phyloP scores from a whole-genome alignment of 495 filamentous ascomycete genomes.

The Aspergillus baeticus region DNA sequence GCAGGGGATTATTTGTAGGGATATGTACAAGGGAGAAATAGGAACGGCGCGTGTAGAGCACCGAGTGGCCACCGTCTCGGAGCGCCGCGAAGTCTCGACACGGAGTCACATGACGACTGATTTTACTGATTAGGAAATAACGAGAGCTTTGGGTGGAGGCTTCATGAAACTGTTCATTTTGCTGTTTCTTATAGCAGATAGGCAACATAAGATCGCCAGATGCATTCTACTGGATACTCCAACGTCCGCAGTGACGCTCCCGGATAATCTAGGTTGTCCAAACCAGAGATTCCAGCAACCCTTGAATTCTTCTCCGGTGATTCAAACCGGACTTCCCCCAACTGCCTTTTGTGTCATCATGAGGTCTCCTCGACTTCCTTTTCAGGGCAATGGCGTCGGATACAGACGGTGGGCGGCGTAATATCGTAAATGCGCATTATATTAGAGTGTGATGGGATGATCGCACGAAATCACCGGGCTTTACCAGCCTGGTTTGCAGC shows the following conservation, averaged over 20 bases:
- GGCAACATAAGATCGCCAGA: too few relatives aligned
- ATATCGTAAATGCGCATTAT: slow-evolving; percentile 22
- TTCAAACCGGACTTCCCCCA: slow-evolving; percentile 1
- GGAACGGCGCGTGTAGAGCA: background rate
- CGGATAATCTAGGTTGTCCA: background rate
- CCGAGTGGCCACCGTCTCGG: slow-evolving; percentile 3
- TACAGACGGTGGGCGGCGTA: slow-evolving; percentile 18
- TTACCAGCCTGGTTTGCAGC: slow-evolving; percentile 54
- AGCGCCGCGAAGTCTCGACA: slow-evolving; percentile 32
- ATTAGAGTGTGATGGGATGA: slow-evolving; percentile 8
- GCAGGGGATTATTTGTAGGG: background rate
- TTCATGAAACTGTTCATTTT: background rate
- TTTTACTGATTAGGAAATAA: slow-evolving; percentile 4
- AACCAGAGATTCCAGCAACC: background rate
- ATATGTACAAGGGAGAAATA: background rate
- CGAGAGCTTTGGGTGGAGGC: background rate
- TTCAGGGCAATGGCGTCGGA: background rate
- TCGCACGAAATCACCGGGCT: slow-evolving; percentile 32
- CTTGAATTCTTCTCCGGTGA: background rate
- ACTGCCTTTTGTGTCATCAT: background rate
- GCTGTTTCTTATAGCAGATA: background rate
- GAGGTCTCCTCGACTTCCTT: background rate
- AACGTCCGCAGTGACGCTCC: background rate
- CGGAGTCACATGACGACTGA: slow-evolving; percentile 37
- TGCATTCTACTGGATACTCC: background rate